These are phyloP conservation scores for Nymphaea colorata DNA, from an alignment of 164 flowering plant species.

Conservation along the genomic window DNA sequence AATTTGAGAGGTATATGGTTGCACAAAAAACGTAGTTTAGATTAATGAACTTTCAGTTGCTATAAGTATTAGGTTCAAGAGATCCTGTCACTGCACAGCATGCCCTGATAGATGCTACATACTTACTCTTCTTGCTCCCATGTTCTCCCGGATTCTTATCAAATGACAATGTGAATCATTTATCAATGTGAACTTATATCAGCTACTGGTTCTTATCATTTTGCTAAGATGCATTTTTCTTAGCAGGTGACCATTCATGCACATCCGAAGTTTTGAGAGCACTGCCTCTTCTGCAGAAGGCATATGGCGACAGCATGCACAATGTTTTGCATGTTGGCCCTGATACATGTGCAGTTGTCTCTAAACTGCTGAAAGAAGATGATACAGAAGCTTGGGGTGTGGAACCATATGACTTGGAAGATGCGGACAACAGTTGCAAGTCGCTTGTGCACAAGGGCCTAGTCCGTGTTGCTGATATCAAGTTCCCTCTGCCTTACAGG, in stretches of 20 bases:
- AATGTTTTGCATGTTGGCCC: constrained; percentile 94
- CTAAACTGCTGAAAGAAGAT: constrained; percentile 62
- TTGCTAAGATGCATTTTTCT: background rate
- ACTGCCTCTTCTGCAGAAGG: constrained; percentile 59
- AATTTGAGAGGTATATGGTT: too few species aligned
- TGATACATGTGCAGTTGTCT: constrained; percentile 76
- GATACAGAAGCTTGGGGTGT: constrained; percentile 92
- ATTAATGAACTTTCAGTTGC: too few species aligned
- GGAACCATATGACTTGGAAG: constrained; percentile 90
- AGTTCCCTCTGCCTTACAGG: constrained; percentile 80
- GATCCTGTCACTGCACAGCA: too few species aligned
- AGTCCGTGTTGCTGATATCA: constrained; percentile 87
- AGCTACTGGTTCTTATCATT: background rate
- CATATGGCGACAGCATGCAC: constrained; percentile 76
- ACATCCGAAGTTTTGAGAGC: constrained; percentile 67
- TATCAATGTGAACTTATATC: background rate
- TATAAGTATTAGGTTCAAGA: too few species aligned
- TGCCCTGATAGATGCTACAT: too few species aligned
- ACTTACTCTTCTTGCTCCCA: too few species aligned
- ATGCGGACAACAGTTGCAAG: constrained; percentile 62
- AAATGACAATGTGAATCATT: too few species aligned
- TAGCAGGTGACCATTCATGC: constrained; percentile 60
- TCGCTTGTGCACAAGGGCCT: constrained; percentile 64
- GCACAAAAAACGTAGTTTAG: too few species aligned
- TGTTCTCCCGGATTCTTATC: background rate